Percentiles rank a stretch among this genome's conserved stretches.
Conservation (phyloP, 306 rosid genomes). For the Vigna radiata region DNA sequence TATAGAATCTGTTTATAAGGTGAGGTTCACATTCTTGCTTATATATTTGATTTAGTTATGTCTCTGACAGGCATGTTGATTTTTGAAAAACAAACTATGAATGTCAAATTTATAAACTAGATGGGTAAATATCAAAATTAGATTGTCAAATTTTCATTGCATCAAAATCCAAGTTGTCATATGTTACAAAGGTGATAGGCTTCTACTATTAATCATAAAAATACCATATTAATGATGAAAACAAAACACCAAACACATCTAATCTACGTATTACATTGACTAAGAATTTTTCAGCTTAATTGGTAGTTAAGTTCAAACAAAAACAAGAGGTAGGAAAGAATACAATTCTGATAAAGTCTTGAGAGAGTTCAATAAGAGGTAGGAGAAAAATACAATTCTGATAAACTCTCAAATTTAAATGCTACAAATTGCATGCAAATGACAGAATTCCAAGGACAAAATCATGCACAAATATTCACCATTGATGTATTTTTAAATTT, state of each 20-base stretch:
- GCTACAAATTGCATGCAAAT: too few species aligned
- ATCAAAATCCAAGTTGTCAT: not conserved
- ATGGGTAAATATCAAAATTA: not conserved
- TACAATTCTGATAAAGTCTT: not conserved
- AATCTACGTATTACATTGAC: not conserved
- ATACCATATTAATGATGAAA: not conserved
- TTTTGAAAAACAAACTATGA: too few species aligned
- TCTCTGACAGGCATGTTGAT: too few species aligned
- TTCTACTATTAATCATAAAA: not conserved
- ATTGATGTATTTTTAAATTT: not conserved
- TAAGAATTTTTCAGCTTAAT: not conserved
- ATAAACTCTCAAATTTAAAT: not conserved
- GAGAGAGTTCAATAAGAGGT: too few species aligned
- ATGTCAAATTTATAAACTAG: not conserved
- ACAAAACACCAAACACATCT: not conserved
- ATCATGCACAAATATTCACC: not conserved
- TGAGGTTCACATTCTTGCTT: too few species aligned
- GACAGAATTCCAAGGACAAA: not conserved
- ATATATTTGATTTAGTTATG: too few species aligned
- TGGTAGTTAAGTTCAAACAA: not conserved
- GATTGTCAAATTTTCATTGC: not conserved
- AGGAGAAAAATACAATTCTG: not conserved
- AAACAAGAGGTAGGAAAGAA: not conserved
- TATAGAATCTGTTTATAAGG: too few species aligned
- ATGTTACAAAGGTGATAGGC: not conserved